Evolutionary conservation across 352 stramenopile species (phyloP).

Genomic region (Phytophthora cryptogea): DNA sequence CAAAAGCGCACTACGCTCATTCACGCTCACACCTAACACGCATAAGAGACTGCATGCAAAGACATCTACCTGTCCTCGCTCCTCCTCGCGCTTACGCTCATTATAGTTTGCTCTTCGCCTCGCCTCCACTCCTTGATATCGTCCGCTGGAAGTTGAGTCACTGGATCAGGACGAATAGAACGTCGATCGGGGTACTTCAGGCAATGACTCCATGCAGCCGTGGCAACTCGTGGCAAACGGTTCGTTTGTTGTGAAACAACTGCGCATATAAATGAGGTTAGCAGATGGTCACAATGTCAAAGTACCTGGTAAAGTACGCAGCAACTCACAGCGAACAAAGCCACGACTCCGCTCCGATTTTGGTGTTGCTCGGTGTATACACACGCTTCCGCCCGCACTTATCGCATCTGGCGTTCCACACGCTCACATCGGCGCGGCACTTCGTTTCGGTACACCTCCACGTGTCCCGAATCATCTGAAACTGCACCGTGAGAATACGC

Average conservation of each 20-base stretch:
- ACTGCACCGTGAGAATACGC: constrained; percentile 50
- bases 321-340: constrained; percentile 69
- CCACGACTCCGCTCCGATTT: constrained; percentile 53
- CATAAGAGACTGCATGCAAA: constrained; percentile 31
- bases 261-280: constrained; percentile 23
- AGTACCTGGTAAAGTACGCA: background rate
- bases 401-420: constrained; percentile 62
- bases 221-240: constrained; percentile 39
- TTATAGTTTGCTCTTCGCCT: constrained; percentile 1
- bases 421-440: constrained; percentile 63
- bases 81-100: background rate
- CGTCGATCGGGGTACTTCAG: constrained; percentile 36
- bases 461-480: constrained; percentile 44
- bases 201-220: constrained; percentile 46
- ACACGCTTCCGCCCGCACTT: constrained; percentile 53
- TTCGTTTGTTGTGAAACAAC: constrained; percentile 60
- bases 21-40: constrained; percentile 21
- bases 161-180: constrained; percentile 34
- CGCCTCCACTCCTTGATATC: background rate
- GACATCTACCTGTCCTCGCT: constrained; percentile 16
- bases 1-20: constrained; percentile 11
- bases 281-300: constrained; percentile 1
- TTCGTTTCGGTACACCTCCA: constrained; percentile 53
- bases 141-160: background rate
- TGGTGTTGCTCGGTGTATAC: constrained; percentile 54